These are phyloP conservation scores for Suillus americanus DNA, from an alignment of 768 basidiomycete genomes.

Conservation along the genomic window DNA sequence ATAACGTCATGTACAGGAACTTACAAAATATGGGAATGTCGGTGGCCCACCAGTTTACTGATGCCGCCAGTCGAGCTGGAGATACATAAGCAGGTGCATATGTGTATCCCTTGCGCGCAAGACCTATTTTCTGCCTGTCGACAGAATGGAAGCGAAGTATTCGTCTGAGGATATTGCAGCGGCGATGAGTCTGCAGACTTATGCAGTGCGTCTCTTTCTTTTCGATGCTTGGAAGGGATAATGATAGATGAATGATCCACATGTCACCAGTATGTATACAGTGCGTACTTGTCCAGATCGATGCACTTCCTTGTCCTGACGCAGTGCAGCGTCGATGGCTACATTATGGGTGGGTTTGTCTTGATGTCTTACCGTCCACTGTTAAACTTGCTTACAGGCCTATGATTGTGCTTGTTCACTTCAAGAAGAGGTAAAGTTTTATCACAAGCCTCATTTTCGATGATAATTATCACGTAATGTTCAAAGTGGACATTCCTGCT, in stretches of 20 bases:
- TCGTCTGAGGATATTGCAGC: neutral
- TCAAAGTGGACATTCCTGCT: constrained; percentile 2
- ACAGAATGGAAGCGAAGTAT: neutral
- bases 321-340: neutral
- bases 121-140: neutral
- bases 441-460: neutral
- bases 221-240: neutral
- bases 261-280: neutral
- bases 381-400: neutral
- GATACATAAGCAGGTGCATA: neutral
- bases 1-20: no score
- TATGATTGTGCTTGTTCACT: neutral
- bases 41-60: no score
- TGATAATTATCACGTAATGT: neutral
- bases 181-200: neutral
- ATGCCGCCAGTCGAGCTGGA: neutral
- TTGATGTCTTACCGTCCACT: neutral
- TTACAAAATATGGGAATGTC: no score
- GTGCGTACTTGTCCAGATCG: neutral
- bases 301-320: neutral
- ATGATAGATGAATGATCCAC: neutral
- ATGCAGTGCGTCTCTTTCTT: neutral
- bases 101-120: neutral
- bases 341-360: neutral
- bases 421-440: neutral